A percentile compares a stretch with the other conserved stretches of the same genome.
Conservation (phyloP, 192 early-diverging fungal genomes). For the Backusella luteola region DNA sequence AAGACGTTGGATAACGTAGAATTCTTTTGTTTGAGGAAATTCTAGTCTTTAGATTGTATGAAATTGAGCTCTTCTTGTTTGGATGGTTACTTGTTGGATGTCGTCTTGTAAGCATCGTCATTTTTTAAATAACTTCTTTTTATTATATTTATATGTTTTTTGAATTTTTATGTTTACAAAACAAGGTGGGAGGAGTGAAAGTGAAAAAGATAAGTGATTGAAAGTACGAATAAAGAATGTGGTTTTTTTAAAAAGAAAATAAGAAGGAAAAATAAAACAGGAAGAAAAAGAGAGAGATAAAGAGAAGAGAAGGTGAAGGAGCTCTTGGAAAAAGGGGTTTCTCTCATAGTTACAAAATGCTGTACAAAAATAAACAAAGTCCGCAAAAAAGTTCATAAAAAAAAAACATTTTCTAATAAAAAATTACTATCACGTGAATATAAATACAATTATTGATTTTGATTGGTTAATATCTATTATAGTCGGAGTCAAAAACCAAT, state of each 20-base stretch:
- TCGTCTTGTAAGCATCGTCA: constrained; percentile 3
- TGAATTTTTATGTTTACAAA: neutral
- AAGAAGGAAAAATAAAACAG: neutral
- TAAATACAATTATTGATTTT: neutral
- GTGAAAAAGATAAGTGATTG: neutral
- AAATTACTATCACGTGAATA: neutral
- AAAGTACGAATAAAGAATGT: neutral
- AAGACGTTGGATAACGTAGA: neutral
- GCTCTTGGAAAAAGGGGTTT: neutral
- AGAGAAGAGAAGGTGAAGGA: neutral
- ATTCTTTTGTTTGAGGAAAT: neutral
- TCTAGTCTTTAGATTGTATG: neutral
- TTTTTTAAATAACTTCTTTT: neutral
- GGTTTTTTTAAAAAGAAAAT: neutral
- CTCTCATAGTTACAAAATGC: neutral
- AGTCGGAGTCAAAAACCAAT: neutral
- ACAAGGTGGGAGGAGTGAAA: too few species aligned
- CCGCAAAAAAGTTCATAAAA: too few species aligned
- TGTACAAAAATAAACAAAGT: neutral
- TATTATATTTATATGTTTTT: neutral
- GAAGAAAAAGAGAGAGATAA: neutral
- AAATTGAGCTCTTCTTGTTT: neutral
- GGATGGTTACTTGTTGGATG: neutral
- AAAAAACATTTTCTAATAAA: too few species aligned
- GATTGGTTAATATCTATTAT: neutral